Base-by-base conservation (phyloP, 768 basidiomycete genomes). In the Ramaria sp. region DNA sequence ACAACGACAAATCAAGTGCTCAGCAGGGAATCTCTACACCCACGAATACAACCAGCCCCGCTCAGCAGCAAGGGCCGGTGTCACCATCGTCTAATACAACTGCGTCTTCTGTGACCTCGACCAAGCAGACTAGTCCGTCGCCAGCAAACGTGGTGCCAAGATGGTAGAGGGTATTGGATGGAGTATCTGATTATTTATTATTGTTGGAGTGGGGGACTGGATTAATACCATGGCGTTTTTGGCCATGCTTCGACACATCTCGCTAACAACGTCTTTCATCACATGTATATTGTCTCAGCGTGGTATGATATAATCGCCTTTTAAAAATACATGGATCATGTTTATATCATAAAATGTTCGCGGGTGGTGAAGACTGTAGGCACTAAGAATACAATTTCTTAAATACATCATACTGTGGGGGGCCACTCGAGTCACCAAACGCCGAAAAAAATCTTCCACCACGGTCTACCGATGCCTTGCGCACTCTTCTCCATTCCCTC, bases 391-490 rank as follows among this genome's bases (percentile, higher is more conserved):
- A 30, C 22, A 27, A 27, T 20, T 49, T 10, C 48, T 30, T 17
- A 5, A 46, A 46, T 33, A 30, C 31, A 17, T 49, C 27, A 2
- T 49, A 24, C 22, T 19, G 24, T 33, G 31, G n/a, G 27, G 27
- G n/a, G n/a, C 15, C 6, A 42, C 15, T 6, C 11, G 33, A 2
- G n/a, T 70, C 76, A 83, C 86, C 87, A 88, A 58, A 88, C 75
- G 39, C 80, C 79, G 62, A 91, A 83, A 68, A 91, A 86, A 43
- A 85, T 71, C 67, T 91, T 88, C 88, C 88, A 91, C 84, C 84
- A 83, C 2, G 88, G 86, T 54, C 88, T 73, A 34, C 78, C 78
- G 45, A 88, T 84, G n/a, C 88, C 88, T 63, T 82, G 73, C 11
- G 81, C 78, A 62, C 84, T 86, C 70, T 84, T 86, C 58, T 88